These are phyloP conservation scores for Macadamia integrifolia DNA, from an alignment of 164 flowering plant genomes.

Conservation along the genomic window DNA sequence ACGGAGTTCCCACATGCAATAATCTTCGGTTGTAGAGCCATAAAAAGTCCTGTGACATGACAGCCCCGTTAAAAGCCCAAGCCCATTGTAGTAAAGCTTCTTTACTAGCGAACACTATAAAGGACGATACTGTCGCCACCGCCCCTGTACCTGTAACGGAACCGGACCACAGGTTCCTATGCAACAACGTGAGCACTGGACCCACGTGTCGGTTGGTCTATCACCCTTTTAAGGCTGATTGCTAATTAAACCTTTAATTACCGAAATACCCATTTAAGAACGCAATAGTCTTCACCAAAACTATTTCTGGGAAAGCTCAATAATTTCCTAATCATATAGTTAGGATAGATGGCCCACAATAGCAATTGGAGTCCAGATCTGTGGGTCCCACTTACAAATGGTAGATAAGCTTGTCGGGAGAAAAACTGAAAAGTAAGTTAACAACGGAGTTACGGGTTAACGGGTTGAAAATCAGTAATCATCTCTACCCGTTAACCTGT, in stretches of 20 bases:
- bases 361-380: neutral
- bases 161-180: neutral
- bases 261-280: neutral
- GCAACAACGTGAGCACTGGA: neutral
- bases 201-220: neutral
- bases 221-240: no score
- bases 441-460: no score
- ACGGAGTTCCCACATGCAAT: constrained; percentile 3
- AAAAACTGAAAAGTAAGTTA: neutral
- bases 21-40: no score
- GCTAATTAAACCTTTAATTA: no score
- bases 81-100: no score
- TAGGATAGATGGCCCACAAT: neutral
- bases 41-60: no score
- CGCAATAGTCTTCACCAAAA: neutral
- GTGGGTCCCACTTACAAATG: neutral
- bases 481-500: no score
- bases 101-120: no score
- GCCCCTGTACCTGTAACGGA: no score
- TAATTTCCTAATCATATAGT: neutral
- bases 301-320: neutral
- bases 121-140: no score
- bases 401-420: neutral
- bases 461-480: no score
- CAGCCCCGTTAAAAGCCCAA: no score